Evolutionary conservation across 2,329 filamentous ascomycete genomes (phyloP), one percentile per base, ranked within the genome.

Genomic region (Aspergillus ruber): DNA sequence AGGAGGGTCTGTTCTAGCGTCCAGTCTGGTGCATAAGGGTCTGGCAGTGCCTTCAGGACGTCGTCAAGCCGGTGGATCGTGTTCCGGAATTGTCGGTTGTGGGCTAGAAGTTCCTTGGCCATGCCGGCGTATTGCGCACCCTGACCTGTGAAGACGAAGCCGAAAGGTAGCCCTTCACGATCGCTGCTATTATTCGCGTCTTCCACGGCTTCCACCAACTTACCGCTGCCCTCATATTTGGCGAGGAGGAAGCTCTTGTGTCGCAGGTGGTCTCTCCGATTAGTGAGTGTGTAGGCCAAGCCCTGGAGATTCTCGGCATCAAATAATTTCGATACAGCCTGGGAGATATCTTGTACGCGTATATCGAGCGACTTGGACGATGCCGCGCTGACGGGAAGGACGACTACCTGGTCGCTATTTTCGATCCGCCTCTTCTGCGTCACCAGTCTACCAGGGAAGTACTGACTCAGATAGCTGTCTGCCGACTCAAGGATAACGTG

Each of bases 401-500:
- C 10, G 6, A n/a, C 9, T 10, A n/a, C 27, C 36, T 29, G 23
- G 33, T 8, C 7, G 18, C 15, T 15, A 3, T 4, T 13, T 36
- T 18, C 13, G 20, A 21, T 38, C 10, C 33, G 25, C 12, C 25
- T 29, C 25, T 29, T 29, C 25, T 29, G 25, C 9, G 10, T 2
- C 2, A 29, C 10, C 25, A 12, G 10, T 12, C 25, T 29, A 12
- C 38, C 35, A 33, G 21, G 18, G 13, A 32, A 43, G 40, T 47
- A 49, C 10, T 29, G 10, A 12, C 18, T n/a, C 29, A 20, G 20
- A 17, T n/a, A 47, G 29, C 15, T 21, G 12, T 38, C 35, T 15
- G 17, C 9, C 17, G 46, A 35, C 17, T 75, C 69, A 17, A 75
- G 44, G 17, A 75, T 64, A 2, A 47, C 50, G 42, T 67, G 61